Evolutionary conservation across 176 grass and related monocot species (phyloP), one percentile per base, ranked within the genome.

Genomic region (Bromus sterilis): DNA sequence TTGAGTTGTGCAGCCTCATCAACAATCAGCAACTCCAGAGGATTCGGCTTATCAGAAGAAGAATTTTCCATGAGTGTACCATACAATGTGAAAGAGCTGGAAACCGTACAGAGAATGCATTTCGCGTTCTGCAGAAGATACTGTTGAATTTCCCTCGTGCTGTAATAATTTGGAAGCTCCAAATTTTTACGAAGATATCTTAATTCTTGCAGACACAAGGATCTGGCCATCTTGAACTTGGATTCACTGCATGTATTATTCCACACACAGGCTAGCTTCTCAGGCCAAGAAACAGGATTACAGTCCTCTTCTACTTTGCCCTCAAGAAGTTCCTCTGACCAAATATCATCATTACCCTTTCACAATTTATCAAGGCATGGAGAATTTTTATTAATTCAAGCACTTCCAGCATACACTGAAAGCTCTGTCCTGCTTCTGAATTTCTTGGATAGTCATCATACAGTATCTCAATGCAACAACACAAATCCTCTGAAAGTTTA

Each of bases 1-100:
- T 88, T 94, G 5, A 94, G 65, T 42, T 94, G 92, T 24, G 87
- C 92, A 80, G 92, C 89, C 65, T 94, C 92, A 46, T 94, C 89
- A 25, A 94, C 77, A 28, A 94, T 61, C 20, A 94, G 29, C 76
- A 91, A 4, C 16, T 88, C 74, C 21, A 86, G 53, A 8, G 20
- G 23, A 79, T 64, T 79, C 0, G 29, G 31, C 28, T 33, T 48
- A 84, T 9, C 44, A 55, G 75, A 51, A 44, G 64, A 34, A 61
- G 82, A 78, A 20, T 76, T 53, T 0, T 36, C 18, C 41, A 66
- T 61, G 4, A 9, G 15, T 26, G 83, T 43, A 18, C 57, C 26
- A 16, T 86, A 41, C 42, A 90, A 25, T 39, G 44, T 83, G 30
- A 60, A 76, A 31, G 83, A 86, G 58, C 78, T 86, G 61, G 61